These are phyloP conservation scores for Albifimbria verrucaria DNA, from an alignment of 2,329 filamentous ascomycete genomes.

Conservation along the genomic window DNA sequence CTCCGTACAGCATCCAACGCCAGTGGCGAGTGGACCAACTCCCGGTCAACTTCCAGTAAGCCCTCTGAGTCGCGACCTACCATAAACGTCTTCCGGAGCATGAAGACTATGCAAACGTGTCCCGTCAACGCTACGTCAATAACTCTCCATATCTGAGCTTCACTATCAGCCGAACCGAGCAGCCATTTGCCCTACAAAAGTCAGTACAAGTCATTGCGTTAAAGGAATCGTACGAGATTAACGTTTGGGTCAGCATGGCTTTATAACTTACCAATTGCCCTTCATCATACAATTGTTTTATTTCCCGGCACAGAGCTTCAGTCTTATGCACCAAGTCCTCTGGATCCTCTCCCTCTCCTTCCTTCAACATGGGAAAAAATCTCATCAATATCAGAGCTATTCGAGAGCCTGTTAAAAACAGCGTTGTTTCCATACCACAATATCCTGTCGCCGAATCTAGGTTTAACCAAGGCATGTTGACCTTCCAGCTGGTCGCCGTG, in stretches of 20 bases:
- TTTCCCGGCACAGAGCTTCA: slow-evolving; percentile 22
- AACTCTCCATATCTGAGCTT: slow-evolving; percentile 22
- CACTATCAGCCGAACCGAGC: slow-evolving; percentile 11
- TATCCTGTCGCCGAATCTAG: slow-evolving; percentile 10
- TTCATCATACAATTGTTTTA: slow-evolving; percentile 21
- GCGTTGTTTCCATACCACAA: slow-evolving; percentile 17
- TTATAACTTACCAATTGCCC: slow-evolving; percentile 21
- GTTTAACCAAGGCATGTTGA: slow-evolving; percentile 29
- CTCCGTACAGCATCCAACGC: not conserved
- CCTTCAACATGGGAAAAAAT: slow-evolving; percentile 25
- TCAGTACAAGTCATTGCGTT: not conserved
- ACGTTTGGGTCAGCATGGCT: accelerated
- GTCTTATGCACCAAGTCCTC: slow-evolving; percentile 20
- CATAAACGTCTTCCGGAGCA: slow-evolving; percentile 27
- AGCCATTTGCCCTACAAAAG: slow-evolving; percentile 19
- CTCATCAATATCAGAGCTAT: slow-evolving; percentile 24
- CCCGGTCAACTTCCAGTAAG: not conserved
- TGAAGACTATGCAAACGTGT: slow-evolving; percentile 28
- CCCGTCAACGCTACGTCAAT: slow-evolving; percentile 25
- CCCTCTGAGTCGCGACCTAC: slow-evolving; percentile 18
- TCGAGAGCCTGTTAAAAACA: slow-evolving; percentile 24
- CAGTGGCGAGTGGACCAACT: not conserved
- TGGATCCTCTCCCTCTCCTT: slow-evolving; percentile 13
- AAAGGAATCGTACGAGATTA: too few relatives aligned
- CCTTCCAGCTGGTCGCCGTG: slow-evolving; percentile 23